Percentiles rank a stretch among this genome's conserved stretches.
These are phyloP conservation scores for Rutstroemia sp. DNA, from an alignment of 2,329 filamentous ascomycete genomes.

Conservation along the genomic window DNA sequence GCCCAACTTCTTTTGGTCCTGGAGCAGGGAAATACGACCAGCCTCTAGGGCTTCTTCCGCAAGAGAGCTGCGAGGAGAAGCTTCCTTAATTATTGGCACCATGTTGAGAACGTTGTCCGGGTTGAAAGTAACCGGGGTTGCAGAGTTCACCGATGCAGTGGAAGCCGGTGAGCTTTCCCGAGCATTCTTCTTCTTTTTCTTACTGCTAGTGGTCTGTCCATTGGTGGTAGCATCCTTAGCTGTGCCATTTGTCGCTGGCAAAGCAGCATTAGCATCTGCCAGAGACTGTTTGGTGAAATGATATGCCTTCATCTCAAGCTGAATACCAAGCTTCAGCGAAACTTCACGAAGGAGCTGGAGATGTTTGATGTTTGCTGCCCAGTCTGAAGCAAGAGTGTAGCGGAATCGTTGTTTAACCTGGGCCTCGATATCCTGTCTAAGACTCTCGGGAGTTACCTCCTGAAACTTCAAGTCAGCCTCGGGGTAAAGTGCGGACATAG, in stretches of 20 bases:
- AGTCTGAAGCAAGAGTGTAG: constrained; percentile 61
- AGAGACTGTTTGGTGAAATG: constrained; percentile 47
- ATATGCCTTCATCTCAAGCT: constrained; percentile 75
- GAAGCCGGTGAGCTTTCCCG: constrained; percentile 42
- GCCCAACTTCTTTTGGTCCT: constrained; percentile 90
- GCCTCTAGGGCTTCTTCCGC: constrained; percentile 95
- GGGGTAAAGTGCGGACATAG: constrained; percentile 67
- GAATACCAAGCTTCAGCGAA: constrained; percentile 80
- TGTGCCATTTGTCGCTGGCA: constrained; percentile 29
- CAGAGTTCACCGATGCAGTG: constrained; percentile 37
- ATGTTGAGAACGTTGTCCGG: constrained; percentile 86
- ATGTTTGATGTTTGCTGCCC: constrained; percentile 61
- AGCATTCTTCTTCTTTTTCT: constrained; percentile 53
- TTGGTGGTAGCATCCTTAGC: constrained; percentile 36
- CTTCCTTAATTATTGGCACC: constrained; percentile 93
- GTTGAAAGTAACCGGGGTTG: constrained; percentile 56
- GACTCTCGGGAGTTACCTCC: constrained; percentile 63
- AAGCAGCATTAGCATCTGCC: constrained; percentile 29
- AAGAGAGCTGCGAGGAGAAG: constrained; percentile 79
- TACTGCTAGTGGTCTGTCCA: constrained; percentile 26
- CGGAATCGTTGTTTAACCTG: constrained; percentile 71
- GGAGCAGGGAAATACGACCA: constrained; percentile 89
- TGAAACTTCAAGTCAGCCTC: constrained; percentile 79
- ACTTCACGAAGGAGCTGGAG: constrained; percentile 86
- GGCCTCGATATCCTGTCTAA: constrained; percentile 61